phyloP scores from a whole-genome alignment of 192 early-diverging fungal species.

The Gonapodya sp. region DNA sequence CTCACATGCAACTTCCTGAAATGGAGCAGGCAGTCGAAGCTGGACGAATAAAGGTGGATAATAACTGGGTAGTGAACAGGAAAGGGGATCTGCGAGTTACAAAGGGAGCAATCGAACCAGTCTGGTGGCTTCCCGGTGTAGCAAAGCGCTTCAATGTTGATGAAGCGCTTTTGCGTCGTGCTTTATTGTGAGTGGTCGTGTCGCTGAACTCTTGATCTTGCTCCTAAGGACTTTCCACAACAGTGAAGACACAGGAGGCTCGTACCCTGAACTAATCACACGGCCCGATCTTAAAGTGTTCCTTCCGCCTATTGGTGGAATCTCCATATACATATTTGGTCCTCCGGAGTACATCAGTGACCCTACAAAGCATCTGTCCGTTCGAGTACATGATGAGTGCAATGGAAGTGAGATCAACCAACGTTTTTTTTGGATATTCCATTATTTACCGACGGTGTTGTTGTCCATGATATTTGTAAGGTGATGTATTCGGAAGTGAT shows the following conservation, averaged over 20 bases:
- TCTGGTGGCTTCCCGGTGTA: slow-evolving; percentile 90
- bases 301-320: slow-evolving; percentile 84
- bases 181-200: slow-evolving; percentile 56
- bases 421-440: too few species aligned
- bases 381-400: slow-evolving; percentile 92
- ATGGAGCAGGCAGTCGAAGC: slow-evolving; percentile 61
- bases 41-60: slow-evolving; percentile 63
- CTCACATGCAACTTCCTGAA: slow-evolving; percentile 92
- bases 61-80: slow-evolving; percentile 67
- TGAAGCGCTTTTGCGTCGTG: slow-evolving; percentile 71
- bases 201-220: neutral
- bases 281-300: slow-evolving; percentile 89
- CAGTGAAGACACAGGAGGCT: slow-evolving; percentile 83
- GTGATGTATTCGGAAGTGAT: slow-evolving; percentile 76
- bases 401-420: slow-evolving; percentile 50
- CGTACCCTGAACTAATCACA: slow-evolving; percentile 92
- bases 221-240: neutral
- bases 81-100: slow-evolving; percentile 63
- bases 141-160: slow-evolving; percentile 78
- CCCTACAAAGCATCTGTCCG: slow-evolving; percentile 68
- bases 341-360: slow-evolving; percentile 70
- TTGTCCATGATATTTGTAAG: slow-evolving; percentile 14
- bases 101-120: slow-evolving; percentile 90
- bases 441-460: neutral
- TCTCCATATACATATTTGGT: slow-evolving; percentile 91